Evolutionary conservation across 179 eudicot species (phyloP), one percentile per base, ranked within the genome.

Genomic region (Beta lomatogona): DNA sequence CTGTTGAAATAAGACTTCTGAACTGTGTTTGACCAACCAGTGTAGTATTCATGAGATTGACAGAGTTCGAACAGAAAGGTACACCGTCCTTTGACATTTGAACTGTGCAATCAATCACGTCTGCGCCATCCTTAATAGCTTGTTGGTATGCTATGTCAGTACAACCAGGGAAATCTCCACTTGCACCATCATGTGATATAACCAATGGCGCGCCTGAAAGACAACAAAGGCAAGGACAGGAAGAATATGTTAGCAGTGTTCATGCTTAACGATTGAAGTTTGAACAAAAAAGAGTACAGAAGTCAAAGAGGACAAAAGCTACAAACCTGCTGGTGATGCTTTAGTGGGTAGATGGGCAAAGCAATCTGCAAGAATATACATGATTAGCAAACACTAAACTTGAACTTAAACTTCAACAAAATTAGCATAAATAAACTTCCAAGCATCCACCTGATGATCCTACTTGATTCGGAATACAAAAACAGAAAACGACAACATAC

Each of bases 151-250:
- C 93, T 81, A 85, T n/a, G 84, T 94, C 90, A 54, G 99, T 97
- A 81, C 97, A 93, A 60, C 89, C 93, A 78, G 99, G 99, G 83
- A 78, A 93, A 85, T 92, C 90, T 12, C 98, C 99, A 85, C 99
- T 97, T 46, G 99, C 95, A 75, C 99, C 99, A 82, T 88, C 76
- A 44, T 87, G 79, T 75, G 98, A 87, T 82, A 94, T 91, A 64
- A 94, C 91, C 90, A 91, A 84, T 22, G 94, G 90, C 10, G 71
- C 83, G 69, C 75, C 99, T 93, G 91, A 75, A 88, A 78, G 44
- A 78, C 52, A 72, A 68, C 44, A 75, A 21, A 7, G 10, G 44
- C n/a, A 21, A 65, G 54, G 41, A 71, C 75, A 60, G 36, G 16
- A 9, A 78, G 25, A 73, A 68, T 9, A 44, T 68, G 31, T 44